Conservation (phyloP, 805 yeast genomes). For the Middelhovenomyces tepae region DNA sequence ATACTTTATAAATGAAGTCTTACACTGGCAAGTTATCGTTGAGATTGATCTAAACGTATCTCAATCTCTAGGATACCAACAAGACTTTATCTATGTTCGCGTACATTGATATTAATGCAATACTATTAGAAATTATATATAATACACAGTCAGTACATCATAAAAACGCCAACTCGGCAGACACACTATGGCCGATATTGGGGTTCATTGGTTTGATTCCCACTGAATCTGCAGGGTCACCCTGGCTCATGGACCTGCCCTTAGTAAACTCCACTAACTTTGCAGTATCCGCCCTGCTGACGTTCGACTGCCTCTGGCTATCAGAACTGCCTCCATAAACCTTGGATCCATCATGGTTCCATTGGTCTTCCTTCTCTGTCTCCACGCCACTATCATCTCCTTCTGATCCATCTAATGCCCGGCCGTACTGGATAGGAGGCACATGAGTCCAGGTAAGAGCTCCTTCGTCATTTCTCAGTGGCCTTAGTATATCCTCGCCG, state of each 20-base stretch:
- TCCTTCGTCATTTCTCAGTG: slow-evolving; percentile 27
- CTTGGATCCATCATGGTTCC: slow-evolving; percentile 6
- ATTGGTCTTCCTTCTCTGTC: slow-evolving; percentile 7
- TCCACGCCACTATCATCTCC: slow-evolving; percentile 5
- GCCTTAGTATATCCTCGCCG: slow-evolving; percentile 21
- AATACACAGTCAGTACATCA: slow-evolving; percentile 11
- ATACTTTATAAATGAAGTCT: background rate
- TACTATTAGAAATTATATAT: background rate
- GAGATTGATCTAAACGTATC: background rate
- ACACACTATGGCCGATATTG: slow-evolving; percentile 23
- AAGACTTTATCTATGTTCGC: background rate
- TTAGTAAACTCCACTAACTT: slow-evolving; percentile 30
- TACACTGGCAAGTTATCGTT: slow-evolving; percentile 1
- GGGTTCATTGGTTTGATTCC: slow-evolving; percentile 23
- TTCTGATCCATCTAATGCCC: slow-evolving; percentile 4
- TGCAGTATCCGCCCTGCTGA: slow-evolving; percentile 24
- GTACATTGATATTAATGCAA: background rate
- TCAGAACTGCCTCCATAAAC: slow-evolving; percentile 1
- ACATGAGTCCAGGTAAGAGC: slow-evolving; percentile 24
- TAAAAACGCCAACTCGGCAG: slow-evolving; percentile 27
- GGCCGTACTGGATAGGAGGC: slow-evolving; percentile 3
- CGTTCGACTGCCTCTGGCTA: slow-evolving; percentile 1
- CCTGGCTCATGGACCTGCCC: slow-evolving; percentile 27
- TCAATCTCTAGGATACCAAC: no score
- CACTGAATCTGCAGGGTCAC: slow-evolving; percentile 27